phyloP scores from a whole-genome alignment of 441 rosid genomes.

The Erodium texanum region DNA sequence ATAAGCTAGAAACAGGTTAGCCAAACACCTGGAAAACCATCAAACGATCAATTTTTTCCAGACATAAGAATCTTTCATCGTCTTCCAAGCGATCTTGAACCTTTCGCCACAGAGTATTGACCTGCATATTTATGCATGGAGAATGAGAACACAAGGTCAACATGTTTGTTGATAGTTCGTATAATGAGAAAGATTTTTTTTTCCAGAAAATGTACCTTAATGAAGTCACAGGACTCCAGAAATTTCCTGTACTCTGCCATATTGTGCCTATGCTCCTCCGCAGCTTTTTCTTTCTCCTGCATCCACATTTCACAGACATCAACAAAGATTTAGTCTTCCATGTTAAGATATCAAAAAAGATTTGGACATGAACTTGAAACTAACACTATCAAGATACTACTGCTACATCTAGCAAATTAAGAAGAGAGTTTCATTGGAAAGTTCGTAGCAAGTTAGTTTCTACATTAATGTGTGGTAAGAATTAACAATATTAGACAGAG shows the following conservation, averaged over 20 bases:
- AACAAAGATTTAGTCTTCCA: too few relatives aligned
- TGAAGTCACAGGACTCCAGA: conserved; percentile 79
- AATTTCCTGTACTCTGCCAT: conserved; percentile 67
- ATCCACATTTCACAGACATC: conserved; percentile 12
- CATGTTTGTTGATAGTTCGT: neutral
- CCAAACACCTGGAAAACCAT: conserved; percentile 60
- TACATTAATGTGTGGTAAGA: neutral
- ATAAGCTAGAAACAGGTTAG: conserved; percentile 7
- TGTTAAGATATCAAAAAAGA: neutral
- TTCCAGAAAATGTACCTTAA: conserved; percentile 40
- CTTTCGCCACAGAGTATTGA: conserved; percentile 83
- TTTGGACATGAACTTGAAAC: neutral
- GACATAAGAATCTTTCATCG: conserved; percentile 77
- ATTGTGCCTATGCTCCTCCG: conserved; percentile 58
- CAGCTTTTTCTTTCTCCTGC: conserved; percentile 90
- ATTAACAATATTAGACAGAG: neutral
- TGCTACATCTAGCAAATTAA: neutral
- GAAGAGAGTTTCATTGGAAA: neutral
- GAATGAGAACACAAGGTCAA: conserved; percentile 9
- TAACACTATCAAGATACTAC: neutral
- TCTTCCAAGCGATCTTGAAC: conserved; percentile 84
- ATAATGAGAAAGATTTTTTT: neutral
- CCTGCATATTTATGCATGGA: conserved; percentile 42
- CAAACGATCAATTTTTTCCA: conserved; percentile 86
- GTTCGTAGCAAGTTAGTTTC: neutral